These are phyloP conservation scores for Cocos nucifera DNA, from an alignment of 176 grass and related monocot species.

Conservation along the genomic window DNA sequence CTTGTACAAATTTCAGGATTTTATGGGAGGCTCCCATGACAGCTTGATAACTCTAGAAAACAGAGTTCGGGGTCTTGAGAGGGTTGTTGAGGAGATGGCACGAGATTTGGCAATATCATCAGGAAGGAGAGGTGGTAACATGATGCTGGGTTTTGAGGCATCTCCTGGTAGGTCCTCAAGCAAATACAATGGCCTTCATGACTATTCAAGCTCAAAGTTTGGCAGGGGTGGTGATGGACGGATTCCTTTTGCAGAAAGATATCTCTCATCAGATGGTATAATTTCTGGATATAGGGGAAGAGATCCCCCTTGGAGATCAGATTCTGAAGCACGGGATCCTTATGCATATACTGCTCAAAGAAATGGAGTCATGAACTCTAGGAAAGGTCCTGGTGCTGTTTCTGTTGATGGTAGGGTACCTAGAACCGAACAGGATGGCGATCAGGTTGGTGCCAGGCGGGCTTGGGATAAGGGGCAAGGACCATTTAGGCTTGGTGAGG, in stretches of 20 bases:
- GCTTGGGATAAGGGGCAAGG: conserved; percentile 82
- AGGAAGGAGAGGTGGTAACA: conserved; percentile 58
- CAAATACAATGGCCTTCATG: conserved; percentile 81
- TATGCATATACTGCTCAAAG: conserved; percentile 53
- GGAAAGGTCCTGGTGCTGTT: conserved; percentile 60
- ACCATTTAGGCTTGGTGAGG: conserved; percentile 80
- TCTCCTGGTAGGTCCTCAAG: conserved; percentile 69
- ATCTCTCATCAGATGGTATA: conserved; percentile 48
- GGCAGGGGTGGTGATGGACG: conserved; percentile 51
- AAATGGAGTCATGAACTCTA: conserved; percentile 40
- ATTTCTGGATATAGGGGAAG: conserved; percentile 40
- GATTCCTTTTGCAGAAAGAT: conserved; percentile 51
- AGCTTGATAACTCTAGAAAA: conserved; percentile 95
- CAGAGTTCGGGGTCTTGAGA: conserved; percentile 89
- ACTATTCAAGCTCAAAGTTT: conserved; percentile 74
- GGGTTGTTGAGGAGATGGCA: conserved; percentile 93
- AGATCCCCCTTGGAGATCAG: conserved; percentile 63
- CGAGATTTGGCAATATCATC: conserved; percentile 74
- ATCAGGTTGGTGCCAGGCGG: conserved; percentile 42
- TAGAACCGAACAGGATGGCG: conserved; percentile 44
- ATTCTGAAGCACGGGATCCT: conserved; percentile 76
- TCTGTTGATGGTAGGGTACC: conserved; percentile 39
- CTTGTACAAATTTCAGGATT: conserved; percentile 60
- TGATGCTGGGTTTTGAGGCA: conserved; percentile 48
- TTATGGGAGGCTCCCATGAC: conserved; percentile 96